Conservation (phyloP, 1,139 yeast genomes). For the Kurtzmaniella quercitrusa region DNA sequence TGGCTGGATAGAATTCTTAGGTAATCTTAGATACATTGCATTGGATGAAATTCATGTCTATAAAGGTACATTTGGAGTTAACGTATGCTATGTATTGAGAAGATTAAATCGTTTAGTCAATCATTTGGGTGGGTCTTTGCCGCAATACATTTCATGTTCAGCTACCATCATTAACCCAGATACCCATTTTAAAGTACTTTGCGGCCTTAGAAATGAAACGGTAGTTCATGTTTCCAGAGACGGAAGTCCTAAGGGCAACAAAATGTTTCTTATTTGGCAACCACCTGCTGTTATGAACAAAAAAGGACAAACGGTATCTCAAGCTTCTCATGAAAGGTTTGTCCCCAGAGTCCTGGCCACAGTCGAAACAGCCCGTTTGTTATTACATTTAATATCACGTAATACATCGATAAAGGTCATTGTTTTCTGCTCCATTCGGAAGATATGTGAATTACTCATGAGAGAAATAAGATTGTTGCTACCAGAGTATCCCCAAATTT, state of each 20-base stretch:
- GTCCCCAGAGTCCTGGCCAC: conserved; percentile 64
- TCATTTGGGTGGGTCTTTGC: conserved; percentile 40
- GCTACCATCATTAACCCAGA: conserved; percentile 82
- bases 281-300: conserved; percentile 66
- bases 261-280: conserved; percentile 76
- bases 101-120: conserved; percentile 62
- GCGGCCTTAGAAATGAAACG: conserved; percentile 50
- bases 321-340: conserved; percentile 11
- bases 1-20: conserved; percentile 68
- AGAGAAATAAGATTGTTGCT: conserved; percentile 65
- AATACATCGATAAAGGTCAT: conserved; percentile 61
- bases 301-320: conserved; percentile 38
- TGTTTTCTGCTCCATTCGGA: conserved; percentile 84
- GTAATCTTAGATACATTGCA: conserved; percentile 65
- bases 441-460: conserved; percentile 82
- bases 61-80: conserved; percentile 86
- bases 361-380: conserved; percentile 67
- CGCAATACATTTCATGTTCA: conserved; percentile 78
- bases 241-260: conserved; percentile 85
- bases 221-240: conserved; percentile 61
- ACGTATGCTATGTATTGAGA: conserved; percentile 82
- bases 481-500: conserved; percentile 7
- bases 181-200: conserved; percentile 64
- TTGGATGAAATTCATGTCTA: conserved; percentile 90
- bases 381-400: conserved; percentile 58